These are phyloP conservation scores for Arachis hypogaea DNA, from an alignment of 306 rosid species.

Conservation along the genomic window DNA sequence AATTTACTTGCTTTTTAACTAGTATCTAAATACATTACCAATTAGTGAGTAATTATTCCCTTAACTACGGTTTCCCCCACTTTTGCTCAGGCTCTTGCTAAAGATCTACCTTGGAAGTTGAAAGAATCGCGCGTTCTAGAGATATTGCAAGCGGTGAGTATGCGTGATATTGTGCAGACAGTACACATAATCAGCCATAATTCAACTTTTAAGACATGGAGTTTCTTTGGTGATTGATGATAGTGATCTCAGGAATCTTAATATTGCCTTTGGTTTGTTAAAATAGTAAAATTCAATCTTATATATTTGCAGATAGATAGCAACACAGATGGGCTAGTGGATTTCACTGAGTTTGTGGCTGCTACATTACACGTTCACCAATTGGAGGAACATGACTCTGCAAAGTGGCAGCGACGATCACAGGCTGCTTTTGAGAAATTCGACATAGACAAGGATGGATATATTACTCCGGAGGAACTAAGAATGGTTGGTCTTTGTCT, in stretches of 20 bases:
- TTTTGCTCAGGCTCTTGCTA: slow-evolving; percentile 79
- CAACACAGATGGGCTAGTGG: slow-evolving; percentile 92
- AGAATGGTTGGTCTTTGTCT: slow-evolving; percentile 61
- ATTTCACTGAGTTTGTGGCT: slow-evolving; percentile 81
- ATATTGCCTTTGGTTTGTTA: slow-evolving; percentile 13
- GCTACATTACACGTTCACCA: slow-evolving; percentile 90
- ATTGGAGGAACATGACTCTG: slow-evolving; percentile 82
- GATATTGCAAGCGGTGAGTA: slow-evolving; percentile 79
- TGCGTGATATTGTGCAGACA: slow-evolving; percentile 4
- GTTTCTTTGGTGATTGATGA: slow-evolving; percentile 15
- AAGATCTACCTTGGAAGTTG: slow-evolving; percentile 86
- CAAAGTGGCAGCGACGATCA: slow-evolving; percentile 73
- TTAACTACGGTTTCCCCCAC: too few species aligned
- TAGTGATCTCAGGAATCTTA: not conserved
- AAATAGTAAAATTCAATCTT: slow-evolving; percentile 20
- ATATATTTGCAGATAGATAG: slow-evolving; percentile 66
- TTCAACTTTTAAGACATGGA: slow-evolving; percentile 8
- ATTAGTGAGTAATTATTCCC: not conserved
- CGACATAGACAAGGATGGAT: slow-evolving; percentile 83
- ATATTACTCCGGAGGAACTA: slow-evolving; percentile 82
- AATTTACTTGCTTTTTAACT: slow-evolving; percentile 20
- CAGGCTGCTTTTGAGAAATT: slow-evolving; percentile 83
- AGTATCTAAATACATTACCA: not conserved
- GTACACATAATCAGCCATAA: not conserved
- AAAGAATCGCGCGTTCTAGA: slow-evolving; percentile 72